Evolutionary conservation across 179 eudicot genomes (phyloP), one percentile per base, ranked within the genome.

Genomic region (Nepenthes alata): DNA sequence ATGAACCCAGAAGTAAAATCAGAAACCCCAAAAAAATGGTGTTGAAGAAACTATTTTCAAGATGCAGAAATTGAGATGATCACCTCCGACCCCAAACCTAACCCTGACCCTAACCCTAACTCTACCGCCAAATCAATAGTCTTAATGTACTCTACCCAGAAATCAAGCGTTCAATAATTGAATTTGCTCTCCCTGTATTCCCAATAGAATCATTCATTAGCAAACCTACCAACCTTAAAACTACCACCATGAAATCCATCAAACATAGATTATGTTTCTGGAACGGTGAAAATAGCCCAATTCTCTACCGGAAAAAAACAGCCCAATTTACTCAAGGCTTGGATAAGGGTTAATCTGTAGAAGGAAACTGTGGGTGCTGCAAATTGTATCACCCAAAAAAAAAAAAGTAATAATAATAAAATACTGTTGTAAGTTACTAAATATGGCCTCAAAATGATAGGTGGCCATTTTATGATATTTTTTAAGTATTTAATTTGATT

Each of bases 31-130:
- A 36, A 37, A 37, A 11, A 25, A 25, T 25, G 25, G 44, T 7
- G 12, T 35, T 10, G 10, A 6, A 57, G 6, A 9, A 37, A 57
- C 2, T 11, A 13, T 37, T 12, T 35, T 35, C 44, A 11, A 34
- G 45, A 9, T 2, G 37, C 58, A 16, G 37, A 54, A 35, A 52
- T 52, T 13, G n/a, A 12, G 55, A n/a, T 54, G 37, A 57, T 44
- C 59, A 57, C 45, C 36, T 57, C 59, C 11, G 37, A 57, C 59
- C 47, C 44, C 11, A 57, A 57, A 11, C 13, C 59, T 57, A 57
- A 57, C 41, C 55, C 55, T 49, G n/a, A 49, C 13, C 13, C 53
- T 25, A 25, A 25, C 25, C 25, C 25, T 0, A 25, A 25, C 25
- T 25, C 53, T 12, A 49, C 3, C 3, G 4, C 53, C 55, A 52